phyloP scores from a whole-genome alignment of 2,329 filamentous ascomycete genomes.

The Venturia aucupariae region DNA sequence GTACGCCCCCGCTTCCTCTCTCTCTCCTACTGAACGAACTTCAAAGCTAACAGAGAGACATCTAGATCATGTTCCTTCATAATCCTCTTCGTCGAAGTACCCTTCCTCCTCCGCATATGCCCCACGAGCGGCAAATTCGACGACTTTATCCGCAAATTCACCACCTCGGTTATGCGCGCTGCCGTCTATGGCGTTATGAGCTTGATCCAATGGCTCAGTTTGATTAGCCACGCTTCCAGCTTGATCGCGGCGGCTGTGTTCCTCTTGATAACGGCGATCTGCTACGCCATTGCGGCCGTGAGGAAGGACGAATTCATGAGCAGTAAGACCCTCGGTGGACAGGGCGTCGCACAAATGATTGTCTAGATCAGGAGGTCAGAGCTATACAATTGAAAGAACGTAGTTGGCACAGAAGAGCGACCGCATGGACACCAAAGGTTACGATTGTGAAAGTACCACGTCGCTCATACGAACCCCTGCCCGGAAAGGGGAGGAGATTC shows the following conservation, averaged over 20 bases:
- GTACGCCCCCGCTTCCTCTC: constrained; percentile 27
- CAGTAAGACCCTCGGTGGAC: constrained; percentile 92
- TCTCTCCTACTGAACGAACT: neutral
- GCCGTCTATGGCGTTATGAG: constrained; percentile 76
- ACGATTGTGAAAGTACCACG: neutral
- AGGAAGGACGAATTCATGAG: constrained; percentile 81
- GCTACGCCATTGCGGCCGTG: constrained; percentile 70
- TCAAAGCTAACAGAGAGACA: neutral
- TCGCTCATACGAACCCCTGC: too few species aligned
- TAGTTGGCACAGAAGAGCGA: neutral
- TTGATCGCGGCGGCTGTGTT: constrained; percentile 82
- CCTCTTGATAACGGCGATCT: constrained; percentile 63
- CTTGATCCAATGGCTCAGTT: constrained; percentile 73
- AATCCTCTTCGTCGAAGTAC: constrained; percentile 58
- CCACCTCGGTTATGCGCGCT: constrained; percentile 95
- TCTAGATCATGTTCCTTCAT: constrained; percentile 38
- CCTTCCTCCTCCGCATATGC: constrained; percentile 92
- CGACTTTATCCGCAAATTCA: constrained; percentile 77
- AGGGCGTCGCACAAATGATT: constrained; percentile 96
- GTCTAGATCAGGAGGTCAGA: constrained; percentile 45
- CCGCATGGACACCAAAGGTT: neutral
- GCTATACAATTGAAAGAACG: neutral
- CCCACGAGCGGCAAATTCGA: constrained; percentile 89
- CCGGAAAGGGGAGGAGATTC: neutral
- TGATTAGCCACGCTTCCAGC: constrained; percentile 54